Evolutionary conservation across 805 yeast genomes (phyloP), one percentile per base, ranked within the genome.

Genomic region (Saccharomycopsis sp.): DNA sequence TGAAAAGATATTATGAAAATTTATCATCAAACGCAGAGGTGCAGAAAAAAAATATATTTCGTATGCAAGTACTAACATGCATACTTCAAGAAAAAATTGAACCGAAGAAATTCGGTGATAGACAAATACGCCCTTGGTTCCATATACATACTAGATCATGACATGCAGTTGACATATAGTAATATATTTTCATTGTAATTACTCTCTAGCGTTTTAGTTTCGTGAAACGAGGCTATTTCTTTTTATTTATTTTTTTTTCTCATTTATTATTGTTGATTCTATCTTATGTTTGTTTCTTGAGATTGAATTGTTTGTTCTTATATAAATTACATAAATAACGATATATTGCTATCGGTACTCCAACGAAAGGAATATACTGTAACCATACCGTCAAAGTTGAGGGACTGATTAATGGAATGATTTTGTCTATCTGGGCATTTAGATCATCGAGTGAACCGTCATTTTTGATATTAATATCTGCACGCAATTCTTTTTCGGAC

Each of bases 401-500:
- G 12, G 88, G 86, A 23, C 66, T 70, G 9, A 80, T 64, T 8
- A 63, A 58, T 0, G 53, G 55, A 0, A 83, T 69, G 3, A 78
- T 64, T 2, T 64, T 57, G 53, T 79, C 82, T 0, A 86, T 65
- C 57, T 76, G 71, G 0, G 62, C 69, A 42, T 76, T 70, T 17
- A 87, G 71, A 1, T 75, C 73, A 1, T 75, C 77, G 1, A 79
- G 38, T 3, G 76, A 68, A 12, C 73, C 71, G 59, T 81, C 77
- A 65, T 94, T 96, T 24, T 84, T 81, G 15, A 96, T 70, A 1
- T 88, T 81, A 44, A 76, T 71, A 64, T 90, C 96, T 0, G 96
- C 84, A 55, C 77, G 74, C 20, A 67, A 66, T 20, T 79, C 76
- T 63, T 89, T 83, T 51, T 77, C 82, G 12, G 75, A 79, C 54